Evolutionary conservation across 129 eudicot genomes (phyloP), one percentile per base, ranked within the genome.

Genomic region (Silybum marianum): DNA sequence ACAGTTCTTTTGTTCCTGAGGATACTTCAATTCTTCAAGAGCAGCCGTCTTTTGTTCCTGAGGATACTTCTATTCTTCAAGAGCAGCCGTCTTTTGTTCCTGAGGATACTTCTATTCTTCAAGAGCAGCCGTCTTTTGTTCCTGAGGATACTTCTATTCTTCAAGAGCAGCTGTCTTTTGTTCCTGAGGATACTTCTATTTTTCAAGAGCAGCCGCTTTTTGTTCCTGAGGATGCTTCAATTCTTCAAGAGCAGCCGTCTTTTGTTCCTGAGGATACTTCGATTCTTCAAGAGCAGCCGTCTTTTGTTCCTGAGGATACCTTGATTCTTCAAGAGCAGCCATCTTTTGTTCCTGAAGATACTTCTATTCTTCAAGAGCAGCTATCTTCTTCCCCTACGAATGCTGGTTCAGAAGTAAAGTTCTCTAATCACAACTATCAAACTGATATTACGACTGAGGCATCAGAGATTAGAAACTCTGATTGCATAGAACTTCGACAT

Each of bases 221-320:
- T 7, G 78, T 44, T 39, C 51, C 79, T 23, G 70, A 71, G 25
- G 73, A 81, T 25, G 9, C 63, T 34, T 25, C 13, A 58, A 65
- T 81, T 46, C 51, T 7, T 34, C 78, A 69, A 73, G 86, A 88
- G 34, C 80, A 78, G 66, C 66, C 69, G 24, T 62, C 76, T 63
- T 4, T 22, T 7, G 78, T 44, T 39, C 66, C 79, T 18, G 70
- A 71, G 25, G 73, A 81, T 25, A 19, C 63, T 34, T 25, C 23
- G 54, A 46, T 81, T 46, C 39, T 4, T 34, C 78, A 69, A 73
- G 86, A 88, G 42, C 80, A 78, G 70, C 66, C 69, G 30, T 62
- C 76, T 63, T 11, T 28, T 7, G 78, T 44, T 39, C 51, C 79
- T 23, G 70, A 63, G 25, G 73, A 81, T 25, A 19, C 63, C 24